These are phyloP conservation scores for Hemileccinum rubropunctum DNA, from an alignment of 768 basidiomycete species.

Conservation along the genomic window DNA sequence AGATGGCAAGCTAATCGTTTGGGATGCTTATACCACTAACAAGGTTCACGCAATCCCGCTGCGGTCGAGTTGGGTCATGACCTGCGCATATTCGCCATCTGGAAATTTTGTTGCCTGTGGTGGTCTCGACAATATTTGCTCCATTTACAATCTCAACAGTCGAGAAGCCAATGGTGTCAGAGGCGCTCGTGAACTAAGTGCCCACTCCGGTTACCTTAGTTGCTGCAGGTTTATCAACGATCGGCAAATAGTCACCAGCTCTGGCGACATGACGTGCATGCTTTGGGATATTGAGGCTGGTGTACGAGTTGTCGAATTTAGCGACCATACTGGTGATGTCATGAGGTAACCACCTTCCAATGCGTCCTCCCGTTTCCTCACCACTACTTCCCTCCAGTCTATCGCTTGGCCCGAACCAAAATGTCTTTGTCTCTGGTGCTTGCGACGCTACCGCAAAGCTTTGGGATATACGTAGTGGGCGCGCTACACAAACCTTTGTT, in stretches of 20 bases:
- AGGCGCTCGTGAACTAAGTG: conserved; percentile 92
- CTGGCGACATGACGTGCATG: conserved; percentile 99
- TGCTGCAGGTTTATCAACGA: conserved; percentile 99
- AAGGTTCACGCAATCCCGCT: conserved; percentile 99
- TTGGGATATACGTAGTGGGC: conserved; percentile 98
- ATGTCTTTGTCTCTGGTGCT: conserved; percentile 97
- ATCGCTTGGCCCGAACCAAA: conserved; percentile 92
- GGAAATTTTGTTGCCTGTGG: conserved; percentile 98
- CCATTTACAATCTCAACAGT: conserved; percentile 92
- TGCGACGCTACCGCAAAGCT: conserved; percentile 98
- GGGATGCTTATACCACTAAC: conserved; percentile 99
- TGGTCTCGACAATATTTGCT: conserved; percentile 98
- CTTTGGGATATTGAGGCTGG: conserved; percentile 99
- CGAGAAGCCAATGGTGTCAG: conserved; percentile 72
- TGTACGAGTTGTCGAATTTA: conserved; percentile 96
- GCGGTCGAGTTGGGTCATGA: conserved; percentile 99
- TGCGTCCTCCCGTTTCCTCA: conserved; percentile 9
- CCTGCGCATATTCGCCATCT: conserved; percentile 96
- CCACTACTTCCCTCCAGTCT: conserved; percentile 48
- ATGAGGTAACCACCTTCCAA: conserved; percentile 73
- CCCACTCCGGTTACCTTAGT: conserved; percentile 95
- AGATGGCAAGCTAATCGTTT: conserved; percentile 98
- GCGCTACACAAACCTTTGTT: conserved; percentile 97
- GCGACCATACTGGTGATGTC: conserved; percentile 98
- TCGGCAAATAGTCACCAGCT: conserved; percentile 95